phyloP scores from a whole-genome alignment of 2,329 filamentous ascomycete species.

The Colletotrichum incanum region DNA sequence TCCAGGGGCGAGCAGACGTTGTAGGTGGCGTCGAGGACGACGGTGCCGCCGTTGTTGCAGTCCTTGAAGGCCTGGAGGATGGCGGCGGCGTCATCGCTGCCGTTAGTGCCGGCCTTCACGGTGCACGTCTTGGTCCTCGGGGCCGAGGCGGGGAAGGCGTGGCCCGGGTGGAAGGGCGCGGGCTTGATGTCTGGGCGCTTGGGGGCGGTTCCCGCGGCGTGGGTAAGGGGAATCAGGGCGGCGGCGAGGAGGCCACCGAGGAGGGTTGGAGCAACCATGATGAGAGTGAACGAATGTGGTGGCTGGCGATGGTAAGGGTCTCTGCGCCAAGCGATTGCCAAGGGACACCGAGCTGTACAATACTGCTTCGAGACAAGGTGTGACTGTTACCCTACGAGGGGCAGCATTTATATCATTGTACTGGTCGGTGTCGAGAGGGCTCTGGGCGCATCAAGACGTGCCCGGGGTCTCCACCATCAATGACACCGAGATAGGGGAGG shows the following conservation, averaged over 20 bases:
- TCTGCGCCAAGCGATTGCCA: conserved; percentile 32
- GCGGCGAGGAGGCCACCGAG: conserved; percentile 39
- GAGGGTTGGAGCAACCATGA: conserved; percentile 39
- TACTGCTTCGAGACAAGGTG: neutral
- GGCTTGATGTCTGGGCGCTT: conserved; percentile 43
- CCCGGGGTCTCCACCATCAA: conserved; percentile 23
- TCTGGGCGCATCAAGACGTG: conserved; percentile 1
- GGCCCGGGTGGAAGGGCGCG: conserved; percentile 42
- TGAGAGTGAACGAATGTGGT: neutral
- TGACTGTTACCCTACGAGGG: conserved; percentile 18
- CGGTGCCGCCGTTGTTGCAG: conserved; percentile 76
- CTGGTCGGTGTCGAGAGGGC: neutral
- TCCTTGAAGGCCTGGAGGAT: conserved; percentile 68
- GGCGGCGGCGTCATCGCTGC: conserved; percentile 53
- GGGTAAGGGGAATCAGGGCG: conserved; percentile 33
- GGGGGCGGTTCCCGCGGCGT: conserved; percentile 27
- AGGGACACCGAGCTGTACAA: conserved; percentile 23
- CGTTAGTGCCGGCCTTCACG: conserved; percentile 47
- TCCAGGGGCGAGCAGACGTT: conserved; percentile 76
- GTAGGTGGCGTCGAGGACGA: conserved; percentile 73
- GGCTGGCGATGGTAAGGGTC: neutral
- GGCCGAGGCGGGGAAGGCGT: conserved; percentile 44
- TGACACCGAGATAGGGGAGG: conserved; percentile 19
- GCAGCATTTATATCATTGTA: conserved; percentile 37
- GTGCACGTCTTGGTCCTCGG: conserved; percentile 47